A percentile compares a stretch with the other conserved stretches of the same genome.
phyloP scores from a whole-genome alignment of 257 asterid species.

The Sherardia arvensis region DNA sequence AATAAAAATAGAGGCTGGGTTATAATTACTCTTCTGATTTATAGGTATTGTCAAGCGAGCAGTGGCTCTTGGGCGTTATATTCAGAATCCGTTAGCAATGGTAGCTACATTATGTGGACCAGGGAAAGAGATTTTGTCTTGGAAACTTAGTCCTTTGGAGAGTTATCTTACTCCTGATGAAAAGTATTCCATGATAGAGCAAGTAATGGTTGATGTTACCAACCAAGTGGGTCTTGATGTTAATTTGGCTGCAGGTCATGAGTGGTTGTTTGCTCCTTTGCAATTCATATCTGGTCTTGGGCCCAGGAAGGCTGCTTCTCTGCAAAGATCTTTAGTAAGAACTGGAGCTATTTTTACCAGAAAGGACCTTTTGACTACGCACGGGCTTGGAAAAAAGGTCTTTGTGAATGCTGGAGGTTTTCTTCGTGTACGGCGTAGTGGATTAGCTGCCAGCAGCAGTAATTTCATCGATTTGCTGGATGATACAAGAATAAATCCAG shows the following conservation, averaged over 20 bases:
- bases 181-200: slow-evolving; percentile 81
- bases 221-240: slow-evolving; percentile 91
- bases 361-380: slow-evolving; percentile 72
- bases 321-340: slow-evolving; percentile 78
- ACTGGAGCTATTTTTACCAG: slow-evolving; percentile 81
- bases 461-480: slow-evolving; percentile 82
- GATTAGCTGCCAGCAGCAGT: slow-evolving; percentile 75
- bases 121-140: slow-evolving; percentile 81
- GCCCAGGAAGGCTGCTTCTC: slow-evolving; percentile 86
- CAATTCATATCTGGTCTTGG: slow-evolving; percentile 95
- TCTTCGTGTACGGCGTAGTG: slow-evolving; percentile 78
- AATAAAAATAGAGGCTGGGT: background rate
- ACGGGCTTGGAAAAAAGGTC: slow-evolving; percentile 82
- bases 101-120: slow-evolving; percentile 89
- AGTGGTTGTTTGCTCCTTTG: slow-evolving; percentile 89
- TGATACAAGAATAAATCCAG: slow-evolving; percentile 95
- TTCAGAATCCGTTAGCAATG: slow-evolving; percentile 93
- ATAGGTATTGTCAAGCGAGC: slow-evolving; percentile 90
- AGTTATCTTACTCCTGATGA: slow-evolving; percentile 89
- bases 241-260: slow-evolving; percentile 49
- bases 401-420: slow-evolving; percentile 93
- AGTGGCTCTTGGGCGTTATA: slow-evolving; percentile 87
- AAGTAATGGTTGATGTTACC: slow-evolving; percentile 87
- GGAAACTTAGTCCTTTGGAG: slow-evolving; percentile 85
- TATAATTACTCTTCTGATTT: slow-evolving; percentile 4